Percentiles rank a stretch among this genome's conserved stretches.
Evolutionary conservation across 441 rosid species (phyloP).

Genomic region (Populus hybrid): DNA sequence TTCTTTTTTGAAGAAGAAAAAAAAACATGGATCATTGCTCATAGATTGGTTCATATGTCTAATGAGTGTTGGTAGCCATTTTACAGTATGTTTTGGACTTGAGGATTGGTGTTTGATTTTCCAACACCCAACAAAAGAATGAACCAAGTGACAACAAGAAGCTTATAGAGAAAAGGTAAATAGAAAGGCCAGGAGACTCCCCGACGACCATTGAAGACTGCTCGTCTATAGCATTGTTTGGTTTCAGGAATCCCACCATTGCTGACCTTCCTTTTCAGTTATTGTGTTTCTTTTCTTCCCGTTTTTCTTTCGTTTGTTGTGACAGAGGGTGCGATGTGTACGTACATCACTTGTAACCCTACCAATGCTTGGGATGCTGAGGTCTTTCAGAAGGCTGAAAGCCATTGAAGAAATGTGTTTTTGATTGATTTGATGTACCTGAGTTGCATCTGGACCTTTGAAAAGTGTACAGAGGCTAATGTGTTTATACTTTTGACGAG

Average conservation of each 20-base stretch:
- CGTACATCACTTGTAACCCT: constrained; percentile 27
- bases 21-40: constrained; percentile 12
- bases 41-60: constrained; percentile 28
- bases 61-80: constrained; percentile 32
- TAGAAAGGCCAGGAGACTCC: constrained; percentile 25
- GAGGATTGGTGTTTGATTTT: constrained; percentile 36
- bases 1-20: constrained; percentile 5
- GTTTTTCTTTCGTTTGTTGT: constrained; percentile 7
- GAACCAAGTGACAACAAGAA: constrained; percentile 22
- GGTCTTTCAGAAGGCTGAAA: constrained; percentile 55
- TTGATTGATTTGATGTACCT: constrained; percentile 46
- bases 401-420: constrained; percentile 44
- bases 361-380: constrained; percentile 47
- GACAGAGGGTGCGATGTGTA: constrained; percentile 13
- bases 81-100: constrained; percentile 29
- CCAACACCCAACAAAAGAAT: constrained; percentile 31
- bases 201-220: constrained; percentile 25
- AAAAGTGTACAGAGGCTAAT: constrained; percentile 27
- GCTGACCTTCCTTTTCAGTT: constrained; percentile 2
- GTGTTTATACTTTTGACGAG: constrained; percentile 26
- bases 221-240: constrained; percentile 27
- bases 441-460: constrained; percentile 39
- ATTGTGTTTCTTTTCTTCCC: constrained; percentile 20
- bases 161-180: constrained; percentile 29
- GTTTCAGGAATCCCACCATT: constrained; percentile 24